These are phyloP conservation scores for Gamsiella multidivaricata DNA, from an alignment of 192 early-diverging fungal species.

Conservation along the genomic window DNA sequence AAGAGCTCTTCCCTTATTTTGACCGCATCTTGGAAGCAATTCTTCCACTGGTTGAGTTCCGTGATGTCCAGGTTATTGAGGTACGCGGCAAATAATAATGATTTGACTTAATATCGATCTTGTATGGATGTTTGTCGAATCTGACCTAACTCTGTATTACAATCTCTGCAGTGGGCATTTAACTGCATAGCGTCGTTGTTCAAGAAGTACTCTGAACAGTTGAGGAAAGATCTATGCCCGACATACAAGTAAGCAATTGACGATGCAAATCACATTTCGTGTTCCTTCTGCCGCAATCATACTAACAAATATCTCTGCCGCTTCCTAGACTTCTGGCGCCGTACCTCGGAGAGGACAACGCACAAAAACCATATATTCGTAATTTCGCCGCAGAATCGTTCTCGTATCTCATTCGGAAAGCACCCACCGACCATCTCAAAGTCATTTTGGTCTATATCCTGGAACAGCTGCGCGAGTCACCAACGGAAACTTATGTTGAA, in stretches of 20 bases:
- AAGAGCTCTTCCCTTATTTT: slow-evolving; percentile 87
- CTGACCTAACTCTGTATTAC: background rate
- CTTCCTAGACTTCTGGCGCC: slow-evolving; percentile 72
- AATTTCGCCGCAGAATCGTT: slow-evolving; percentile 93
- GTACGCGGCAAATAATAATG: slow-evolving; percentile 59
- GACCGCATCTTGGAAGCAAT: slow-evolving; percentile 73
- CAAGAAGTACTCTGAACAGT: slow-evolving; percentile 84
- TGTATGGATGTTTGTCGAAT: background rate
- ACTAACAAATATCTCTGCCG: background rate
- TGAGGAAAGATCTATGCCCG: slow-evolving; percentile 74
- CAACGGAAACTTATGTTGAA: slow-evolving; percentile 68
- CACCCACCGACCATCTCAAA: slow-evolving; percentile 67
- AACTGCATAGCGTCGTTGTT: slow-evolving; percentile 91
- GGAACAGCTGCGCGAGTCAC: slow-evolving; percentile 56
- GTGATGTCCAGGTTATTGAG: slow-evolving; percentile 82
- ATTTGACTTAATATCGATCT: background rate
- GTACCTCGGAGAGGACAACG: slow-evolving; percentile 73
- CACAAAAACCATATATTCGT: slow-evolving; percentile 80
- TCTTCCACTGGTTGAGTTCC: slow-evolving; percentile 70
- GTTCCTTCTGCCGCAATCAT: too few relatives aligned
- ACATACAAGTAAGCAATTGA: slow-evolving; percentile 72
- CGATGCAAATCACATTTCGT: too few relatives aligned
- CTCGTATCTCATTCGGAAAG: slow-evolving; percentile 89
- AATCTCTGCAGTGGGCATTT: slow-evolving; percentile 71
- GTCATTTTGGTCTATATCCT: slow-evolving; percentile 73